Evolutionary conservation across 75 land plant species (phyloP).

Genomic region (Pinus albicaulis): DNA sequence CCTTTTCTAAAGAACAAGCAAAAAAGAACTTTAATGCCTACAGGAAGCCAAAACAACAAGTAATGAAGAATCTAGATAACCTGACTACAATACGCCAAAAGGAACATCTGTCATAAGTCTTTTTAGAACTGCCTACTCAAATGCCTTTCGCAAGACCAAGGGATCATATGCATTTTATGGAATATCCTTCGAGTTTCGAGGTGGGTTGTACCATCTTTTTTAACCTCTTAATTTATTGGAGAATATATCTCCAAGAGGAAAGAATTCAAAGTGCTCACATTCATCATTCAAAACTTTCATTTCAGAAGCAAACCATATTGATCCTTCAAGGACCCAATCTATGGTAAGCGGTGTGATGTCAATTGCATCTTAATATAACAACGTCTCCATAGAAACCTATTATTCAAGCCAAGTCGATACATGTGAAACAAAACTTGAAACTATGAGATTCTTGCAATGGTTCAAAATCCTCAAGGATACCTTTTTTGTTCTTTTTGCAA

Average conservation of each 20-base stretch:
- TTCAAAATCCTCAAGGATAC: too few relatives aligned
- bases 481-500: too few relatives aligned
- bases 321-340: slow-evolving; percentile 93
- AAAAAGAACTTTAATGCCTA: too few relatives aligned
- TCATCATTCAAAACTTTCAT: slow-evolving; percentile 87
- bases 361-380: slow-evolving; percentile 65
- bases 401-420: too few relatives aligned
- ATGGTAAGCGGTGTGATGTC: slow-evolving; percentile 88
- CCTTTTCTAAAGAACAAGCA: slow-evolving; percentile 41
- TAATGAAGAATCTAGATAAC: slow-evolving; percentile 89
- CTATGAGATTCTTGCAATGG: too few relatives aligned
- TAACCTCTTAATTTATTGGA: slow-evolving; percentile 73
- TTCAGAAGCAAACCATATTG: slow-evolving; percentile 93
- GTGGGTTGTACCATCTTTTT: slow-evolving; percentile 81
- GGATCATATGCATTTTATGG: slow-evolving; percentile 88
- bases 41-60: slow-evolving; percentile 75
- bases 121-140: slow-evolving; percentile 86
- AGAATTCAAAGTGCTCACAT: slow-evolving; percentile 77
- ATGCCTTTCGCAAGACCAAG: slow-evolving; percentile 54
- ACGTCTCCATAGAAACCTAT: too few relatives aligned
- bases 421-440: too few relatives aligned
- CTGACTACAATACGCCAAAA: slow-evolving; percentile 92
- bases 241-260: slow-evolving; percentile 89
- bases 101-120: slow-evolving; percentile 99
- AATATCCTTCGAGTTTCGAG: slow-evolving; percentile 72